These are phyloP conservation scores for Artemisia annua DNA, from an alignment of 129 eudicot species.

Conservation along the genomic window DNA sequence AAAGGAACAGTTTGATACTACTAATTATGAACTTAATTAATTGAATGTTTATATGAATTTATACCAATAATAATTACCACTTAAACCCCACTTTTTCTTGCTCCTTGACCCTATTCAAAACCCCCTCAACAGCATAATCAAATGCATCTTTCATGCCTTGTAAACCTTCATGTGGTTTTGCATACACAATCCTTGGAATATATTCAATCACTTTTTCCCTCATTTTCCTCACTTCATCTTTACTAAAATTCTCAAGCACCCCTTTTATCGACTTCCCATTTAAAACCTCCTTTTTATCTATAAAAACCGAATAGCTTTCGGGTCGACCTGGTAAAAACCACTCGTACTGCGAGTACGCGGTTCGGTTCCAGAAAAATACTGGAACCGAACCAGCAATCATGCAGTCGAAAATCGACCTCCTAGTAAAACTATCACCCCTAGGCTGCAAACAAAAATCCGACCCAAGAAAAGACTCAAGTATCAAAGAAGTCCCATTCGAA, in stretches of 20 bases:
- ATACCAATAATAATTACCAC: constrained; percentile 45
- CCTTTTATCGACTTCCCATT: constrained; percentile 66
- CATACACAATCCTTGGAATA: constrained; percentile 73
- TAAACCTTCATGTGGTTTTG: constrained; percentile 56
- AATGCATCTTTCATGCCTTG: constrained; percentile 76
- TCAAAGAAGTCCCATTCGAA: constrained; percentile 60
- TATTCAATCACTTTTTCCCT: constrained; percentile 80
- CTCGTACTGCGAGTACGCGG: constrained; percentile 83
- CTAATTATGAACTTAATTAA: not conserved
- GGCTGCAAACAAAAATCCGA: constrained; percentile 88
- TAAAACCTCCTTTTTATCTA: constrained; percentile 65
- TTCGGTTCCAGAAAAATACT: constrained; percentile 86
- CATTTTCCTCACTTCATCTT: constrained; percentile 60
- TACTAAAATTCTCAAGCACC: constrained; percentile 53
- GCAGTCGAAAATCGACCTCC: constrained; percentile 88
- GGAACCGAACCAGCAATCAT: constrained; percentile 98
- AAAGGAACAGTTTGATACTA: constrained; percentile 2
- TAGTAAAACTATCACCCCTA: constrained; percentile 86
- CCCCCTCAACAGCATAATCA: constrained; percentile 84
- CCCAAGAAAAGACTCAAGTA: constrained; percentile 76
- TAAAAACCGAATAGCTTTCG: constrained; percentile 80
- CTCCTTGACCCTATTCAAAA: constrained; percentile 65
- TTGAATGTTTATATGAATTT: not conserved
- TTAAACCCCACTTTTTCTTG: constrained; percentile 56
- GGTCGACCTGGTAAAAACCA: constrained; percentile 83